Evolutionary conservation across 2,329 filamentous ascomycete species (phyloP).

Genomic region (Coniochaeta sp.): DNA sequence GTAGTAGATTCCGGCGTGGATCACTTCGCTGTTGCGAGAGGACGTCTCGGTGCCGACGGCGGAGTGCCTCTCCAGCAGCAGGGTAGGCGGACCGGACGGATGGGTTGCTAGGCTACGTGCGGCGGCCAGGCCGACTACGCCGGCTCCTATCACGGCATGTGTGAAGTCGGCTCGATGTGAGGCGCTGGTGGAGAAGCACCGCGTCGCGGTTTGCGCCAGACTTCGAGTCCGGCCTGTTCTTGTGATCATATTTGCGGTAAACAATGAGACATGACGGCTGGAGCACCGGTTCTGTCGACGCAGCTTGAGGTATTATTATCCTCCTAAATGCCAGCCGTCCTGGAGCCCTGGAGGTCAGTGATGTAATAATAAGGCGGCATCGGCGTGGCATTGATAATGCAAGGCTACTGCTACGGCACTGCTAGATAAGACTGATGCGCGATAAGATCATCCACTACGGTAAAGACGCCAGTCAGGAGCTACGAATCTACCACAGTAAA

Average conservation of each 20-base stretch:
- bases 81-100: slow-evolving; percentile 53
- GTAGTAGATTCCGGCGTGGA: slow-evolving; percentile 94
- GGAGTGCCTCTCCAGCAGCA: slow-evolving; percentile 75
- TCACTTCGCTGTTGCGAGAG: slow-evolving; percentile 89
- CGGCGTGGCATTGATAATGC: not conserved
- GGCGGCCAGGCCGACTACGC: slow-evolving; percentile 72
- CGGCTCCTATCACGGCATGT: slow-evolving; percentile 48
- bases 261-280: not conserved
- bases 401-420: not conserved
- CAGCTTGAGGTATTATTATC: not conserved
- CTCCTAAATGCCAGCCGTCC: not conserved
- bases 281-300: not conserved
- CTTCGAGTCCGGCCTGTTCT: slow-evolving; percentile 1
- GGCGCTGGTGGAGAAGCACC: slow-evolving; percentile 32
- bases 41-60: slow-evolving; percentile 78
- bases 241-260: slow-evolving; percentile 5
- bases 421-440: not conserved
- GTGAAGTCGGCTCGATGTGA: slow-evolving; percentile 32
- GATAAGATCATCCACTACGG: not conserved
- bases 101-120: slow-evolving; percentile 62
- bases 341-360: not conserved
- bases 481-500: no score
- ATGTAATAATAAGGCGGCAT: not conserved
- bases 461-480: no score
- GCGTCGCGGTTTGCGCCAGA: not conserved